Conservation (phyloP, 805 yeast species). For the Kuraishia ogatae region DNA sequence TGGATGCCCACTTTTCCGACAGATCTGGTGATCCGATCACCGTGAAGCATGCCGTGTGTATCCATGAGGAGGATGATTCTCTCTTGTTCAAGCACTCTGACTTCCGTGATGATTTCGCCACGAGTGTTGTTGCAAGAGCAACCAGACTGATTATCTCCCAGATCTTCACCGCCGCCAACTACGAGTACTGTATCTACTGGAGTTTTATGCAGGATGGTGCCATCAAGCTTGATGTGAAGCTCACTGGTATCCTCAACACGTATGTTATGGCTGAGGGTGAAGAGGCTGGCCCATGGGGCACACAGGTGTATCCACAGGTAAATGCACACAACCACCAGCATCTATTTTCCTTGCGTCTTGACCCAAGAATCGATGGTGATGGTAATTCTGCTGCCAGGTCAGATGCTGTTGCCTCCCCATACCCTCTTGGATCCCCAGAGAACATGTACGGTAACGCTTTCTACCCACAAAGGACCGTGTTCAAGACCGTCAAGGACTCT, state of each 20-base stretch:
- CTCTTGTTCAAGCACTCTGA: slow-evolving; percentile 75
- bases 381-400: slow-evolving; percentile 63
- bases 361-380: slow-evolving; percentile 77
- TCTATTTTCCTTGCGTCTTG: slow-evolving; percentile 66
- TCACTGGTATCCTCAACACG: slow-evolving; percentile 79
- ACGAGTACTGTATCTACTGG: slow-evolving; percentile 82
- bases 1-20: slow-evolving; percentile 71
- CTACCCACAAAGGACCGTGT: slow-evolving; percentile 53
- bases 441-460: slow-evolving; percentile 77
- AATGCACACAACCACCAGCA: slow-evolving; percentile 88
- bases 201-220: slow-evolving; percentile 78
- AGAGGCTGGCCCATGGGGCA: slow-evolving; percentile 69
- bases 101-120: slow-evolving; percentile 71
- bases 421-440: slow-evolving; percentile 55
- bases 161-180: slow-evolving; percentile 81
- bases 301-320: slow-evolving; percentile 69
- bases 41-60: slow-evolving; percentile 70
- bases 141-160: slow-evolving; percentile 68
- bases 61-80: slow-evolving; percentile 84
- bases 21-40: slow-evolving; percentile 63
- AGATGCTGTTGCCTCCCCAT: slow-evolving; percentile 54
- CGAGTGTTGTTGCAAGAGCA: slow-evolving; percentile 69
- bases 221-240: slow-evolving; percentile 67
- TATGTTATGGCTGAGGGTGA: slow-evolving; percentile 57
- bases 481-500: slow-evolving; percentile 62